Conservation (phyloP, 352 stramenopile species). For the Phytophthora boehmeriae region DNA sequence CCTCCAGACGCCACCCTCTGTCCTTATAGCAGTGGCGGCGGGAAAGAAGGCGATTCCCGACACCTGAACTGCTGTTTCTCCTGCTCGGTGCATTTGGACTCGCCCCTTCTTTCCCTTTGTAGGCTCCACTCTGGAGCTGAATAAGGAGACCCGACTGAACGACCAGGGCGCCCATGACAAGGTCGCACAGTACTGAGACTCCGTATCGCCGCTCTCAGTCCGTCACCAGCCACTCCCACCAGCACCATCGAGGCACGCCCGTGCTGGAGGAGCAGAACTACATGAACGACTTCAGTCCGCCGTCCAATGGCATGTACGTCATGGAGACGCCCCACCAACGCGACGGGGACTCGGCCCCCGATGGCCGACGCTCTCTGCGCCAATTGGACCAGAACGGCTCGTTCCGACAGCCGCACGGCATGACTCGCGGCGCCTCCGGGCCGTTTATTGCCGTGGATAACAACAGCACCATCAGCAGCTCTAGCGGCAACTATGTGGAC, state of each 20-base stretch:
- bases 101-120: constrained; percentile 35
- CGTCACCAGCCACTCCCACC: constrained; percentile 38
- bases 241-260: constrained; percentile 59
- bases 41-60: constrained; percentile 5
- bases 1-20: neutral
- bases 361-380: constrained; percentile 43
- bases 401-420: constrained; percentile 30
- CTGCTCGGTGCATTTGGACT: constrained; percentile 16
- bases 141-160: constrained; percentile 20
- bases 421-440: constrained; percentile 30
- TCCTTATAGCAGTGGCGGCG: neutral
- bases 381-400: constrained; percentile 44
- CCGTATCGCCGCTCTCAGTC: constrained; percentile 38
- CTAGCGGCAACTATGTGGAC: constrained; percentile 39
- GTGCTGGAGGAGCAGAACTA: constrained; percentile 81
- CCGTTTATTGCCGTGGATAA: constrained; percentile 53
- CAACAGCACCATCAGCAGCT: constrained; percentile 55
- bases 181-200: constrained; percentile 36
- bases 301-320: constrained; percentile 66
- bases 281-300: constrained; percentile 54
- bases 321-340: constrained; percentile 63
- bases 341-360: constrained; percentile 30
- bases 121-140: constrained; percentile 18
- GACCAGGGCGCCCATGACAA: constrained; percentile 32
- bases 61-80: constrained; percentile 26